Conservation (phyloP, 2,329 filamentous ascomycete genomes). For the Beauveria rudraprayagi region DNA sequence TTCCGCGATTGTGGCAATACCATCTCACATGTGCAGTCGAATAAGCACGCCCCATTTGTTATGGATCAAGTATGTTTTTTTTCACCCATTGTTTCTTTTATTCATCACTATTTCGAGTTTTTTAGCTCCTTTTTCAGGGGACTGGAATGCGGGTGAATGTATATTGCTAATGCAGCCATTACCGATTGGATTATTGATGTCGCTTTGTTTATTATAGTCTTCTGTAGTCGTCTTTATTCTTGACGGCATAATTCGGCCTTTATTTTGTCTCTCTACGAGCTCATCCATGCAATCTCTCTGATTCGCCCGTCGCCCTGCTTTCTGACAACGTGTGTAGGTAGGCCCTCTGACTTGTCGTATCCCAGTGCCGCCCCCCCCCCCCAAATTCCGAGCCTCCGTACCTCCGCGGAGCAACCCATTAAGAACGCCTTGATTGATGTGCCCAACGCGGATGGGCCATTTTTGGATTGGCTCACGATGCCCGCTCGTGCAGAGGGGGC, state of each 20-base stretch:
- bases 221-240: not conserved
- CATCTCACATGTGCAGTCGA: not conserved
- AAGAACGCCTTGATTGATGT: too few relatives aligned
- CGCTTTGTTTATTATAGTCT: not conserved
- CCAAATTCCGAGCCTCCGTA: too few relatives aligned
- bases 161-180: not conserved
- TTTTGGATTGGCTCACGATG: too few relatives aligned
- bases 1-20: not conserved
- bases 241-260: not conserved
- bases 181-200: constrained; percentile 8
- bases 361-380: too few relatives aligned
- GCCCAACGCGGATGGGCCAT: too few relatives aligned
- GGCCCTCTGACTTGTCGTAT: too few relatives aligned
- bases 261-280: not conserved
- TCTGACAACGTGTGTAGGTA: too few relatives aligned
- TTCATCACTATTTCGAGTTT: not conserved
- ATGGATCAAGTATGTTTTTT: not conserved
- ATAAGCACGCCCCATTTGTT: not conserved
- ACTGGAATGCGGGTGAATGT: not conserved
- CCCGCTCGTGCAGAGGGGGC: too few relatives aligned
- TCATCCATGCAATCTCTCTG: not conserved
- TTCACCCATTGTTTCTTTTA: not conserved
- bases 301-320: too few relatives aligned
- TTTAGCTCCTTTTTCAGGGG: not conserved
- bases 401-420: too few relatives aligned